Evolutionary conservation across 306 rosid genomes (phyloP).

Genomic region (Notholithocarpus densiflorus): DNA sequence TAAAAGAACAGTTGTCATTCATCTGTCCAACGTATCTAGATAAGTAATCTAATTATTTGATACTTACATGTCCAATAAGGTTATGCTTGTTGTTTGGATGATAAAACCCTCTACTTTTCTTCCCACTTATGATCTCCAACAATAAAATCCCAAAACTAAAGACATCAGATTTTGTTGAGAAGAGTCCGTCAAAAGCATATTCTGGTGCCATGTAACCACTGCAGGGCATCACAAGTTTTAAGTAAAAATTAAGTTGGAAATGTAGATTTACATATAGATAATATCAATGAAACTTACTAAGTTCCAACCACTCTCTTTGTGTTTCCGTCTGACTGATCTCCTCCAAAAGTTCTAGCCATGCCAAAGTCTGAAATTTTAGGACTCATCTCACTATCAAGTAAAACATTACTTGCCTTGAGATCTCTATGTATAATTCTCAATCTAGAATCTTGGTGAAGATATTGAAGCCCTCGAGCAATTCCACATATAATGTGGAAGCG

Average conservation of each 20-base stretch:
- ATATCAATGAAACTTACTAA: conserved; percentile 34
- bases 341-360: conserved; percentile 44
- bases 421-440: conserved; percentile 53
- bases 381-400: conserved; percentile 46
- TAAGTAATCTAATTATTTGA: neutral
- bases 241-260: neutral
- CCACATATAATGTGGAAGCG: conserved; percentile 52
- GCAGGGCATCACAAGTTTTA: neutral
- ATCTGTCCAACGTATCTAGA: too few relatives aligned
- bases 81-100: conserved; percentile 27
- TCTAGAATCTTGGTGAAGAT: conserved; percentile 61
- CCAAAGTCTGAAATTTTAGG: conserved; percentile 74
- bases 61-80: conserved; percentile 56
- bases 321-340: conserved; percentile 34
- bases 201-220: conserved; percentile 70
- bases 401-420: conserved; percentile 51
- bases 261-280: too few relatives aligned
- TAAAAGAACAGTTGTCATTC: neutral
- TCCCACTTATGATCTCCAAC: conserved; percentile 49
- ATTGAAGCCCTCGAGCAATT: conserved; percentile 45
- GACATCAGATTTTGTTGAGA: conserved; percentile 51
- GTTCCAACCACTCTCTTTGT: conserved; percentile 54
- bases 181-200: conserved; percentile 45
- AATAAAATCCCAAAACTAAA: conserved; percentile 58
- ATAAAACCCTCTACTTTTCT: conserved; percentile 34